Evolutionary conservation across 176 grass and related monocot genomes (phyloP), one percentile per base, ranked within the genome.

Genomic region (Raddia distichophylla): DNA sequence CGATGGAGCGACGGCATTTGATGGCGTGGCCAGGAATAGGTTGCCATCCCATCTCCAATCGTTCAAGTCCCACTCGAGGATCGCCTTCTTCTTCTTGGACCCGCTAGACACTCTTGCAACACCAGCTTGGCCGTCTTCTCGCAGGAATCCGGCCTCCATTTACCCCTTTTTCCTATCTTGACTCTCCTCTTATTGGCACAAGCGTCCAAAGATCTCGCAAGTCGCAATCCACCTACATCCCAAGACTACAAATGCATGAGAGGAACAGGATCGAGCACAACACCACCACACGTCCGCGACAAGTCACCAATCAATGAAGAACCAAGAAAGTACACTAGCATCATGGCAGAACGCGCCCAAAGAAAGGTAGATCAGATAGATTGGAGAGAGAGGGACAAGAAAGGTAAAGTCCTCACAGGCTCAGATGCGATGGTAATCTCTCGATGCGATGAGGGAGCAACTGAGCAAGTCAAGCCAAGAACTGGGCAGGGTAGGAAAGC

Each of bases 11-110:
- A 57, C 14, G 3, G 84, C 50, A 55, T 48, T 64, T 32, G 68
- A 60, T 3, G 86, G 76, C 13, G 69, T 89, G 54, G 88, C 92
- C 33, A 85, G 67, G 82, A 91, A 91, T 9, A 88, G 67, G 67
- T 82, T 73, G 37, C 45, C 3, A 45, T 91, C 86, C 90, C 90
- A 91, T 44, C 78, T 91, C 86, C 86, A 88, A 64, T 91, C 86
- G 46, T 88, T 85, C 86, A 91, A 55, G 60, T 88, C 73, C 90
- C 90, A 91, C 10, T 91, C 82, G 15, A 79, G 82, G 60, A n/a
- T n/a, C n/a, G 60, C 67, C 82, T 63, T 91, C 66, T 84, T 77
- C 69, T 74, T 85, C 13, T 61, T 80, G 57, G 73, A 14, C 52
- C 42, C 89, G 10, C 64, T 11, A 1, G 83, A 14, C 79, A 78